Evolutionary conservation across 164 flowering plant species (phyloP), one percentile per base, ranked within the genome.

Genomic region (Amborella trichopoda): DNA sequence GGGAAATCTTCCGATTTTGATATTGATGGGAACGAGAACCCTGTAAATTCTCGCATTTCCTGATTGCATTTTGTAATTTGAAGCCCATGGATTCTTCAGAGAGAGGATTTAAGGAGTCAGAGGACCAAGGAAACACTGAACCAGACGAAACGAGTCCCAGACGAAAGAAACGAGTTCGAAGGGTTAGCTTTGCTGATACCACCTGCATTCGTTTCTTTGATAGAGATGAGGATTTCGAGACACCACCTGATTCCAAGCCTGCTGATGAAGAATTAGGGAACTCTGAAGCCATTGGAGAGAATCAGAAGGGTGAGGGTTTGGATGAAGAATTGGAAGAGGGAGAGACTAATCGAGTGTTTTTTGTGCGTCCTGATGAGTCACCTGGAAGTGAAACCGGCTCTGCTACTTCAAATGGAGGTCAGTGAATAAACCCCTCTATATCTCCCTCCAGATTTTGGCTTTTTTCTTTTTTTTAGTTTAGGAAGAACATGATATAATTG

Each of bases 151-250:
- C 82, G 2, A 4, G 62, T 1, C 81, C 76, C 16, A 32, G 60
- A 13, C 66, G 62, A 58, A 77, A 58, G 63, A 84, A 78, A 67
- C 71, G 88, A 32, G 38, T 70, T 17, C 63, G 98, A 40, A 75
- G 95, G 3, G 98, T 91, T 41, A 91, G 98, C 72, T 91, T 91
- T 63, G 98, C 53, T 10, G 94, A 91, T 46, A 76, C 72, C 52
- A 91, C 98, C 5, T 80, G 90, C 13, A 73, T 91, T 23, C 94
- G 80, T 60, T 66, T 83, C 19, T 91, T 83, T 63, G 75, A 76
- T 59, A 60, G 90, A 5, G 98, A 90, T 57, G 96, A 90, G 4
- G 89, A 91, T n/a, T 60, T 44, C 46, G 78, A 67, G 43, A 80
- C 81, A 3, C 76, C 82, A 9, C 68, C 72, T 0, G 59, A 72